Conservation (phyloP, 306 rosid species). For the Castanea crenata region DNA sequence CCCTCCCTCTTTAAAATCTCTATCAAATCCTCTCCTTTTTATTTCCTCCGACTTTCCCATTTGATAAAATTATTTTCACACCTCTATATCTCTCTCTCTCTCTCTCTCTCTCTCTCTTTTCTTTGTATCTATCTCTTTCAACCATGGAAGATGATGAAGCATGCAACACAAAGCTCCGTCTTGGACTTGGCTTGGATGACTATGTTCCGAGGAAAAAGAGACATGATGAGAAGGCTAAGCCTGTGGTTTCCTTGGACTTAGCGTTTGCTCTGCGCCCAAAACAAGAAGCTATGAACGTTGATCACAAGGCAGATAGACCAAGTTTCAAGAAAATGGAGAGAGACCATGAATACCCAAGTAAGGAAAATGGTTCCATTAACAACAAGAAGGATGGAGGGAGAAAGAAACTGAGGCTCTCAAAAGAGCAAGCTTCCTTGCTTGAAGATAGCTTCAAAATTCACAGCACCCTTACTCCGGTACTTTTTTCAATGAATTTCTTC, state of each 20-base stretch:
- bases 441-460: constrained; percentile 73
- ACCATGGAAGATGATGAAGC: constrained; percentile 49
- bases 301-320: constrained; percentile 8
- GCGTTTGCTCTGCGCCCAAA: constrained; percentile 41
- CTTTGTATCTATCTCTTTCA: constrained; percentile 10
- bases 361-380: constrained; percentile 2
- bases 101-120: background rate
- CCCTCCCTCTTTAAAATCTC: constrained; percentile 26
- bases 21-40: constrained; percentile 32
- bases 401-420: constrained; percentile 72
- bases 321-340: constrained; percentile 15
- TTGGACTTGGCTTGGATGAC: constrained; percentile 57
- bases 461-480: constrained; percentile 61
- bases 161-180: constrained; percentile 52
- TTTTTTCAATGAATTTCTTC: background rate
- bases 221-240: constrained; percentile 11
- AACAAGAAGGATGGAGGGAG: constrained; percentile 22
- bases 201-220: constrained; percentile 29
- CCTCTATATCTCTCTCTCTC: constrained; percentile 2
- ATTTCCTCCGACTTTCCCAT: constrained; percentile 37
- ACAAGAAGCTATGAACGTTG: constrained; percentile 19
- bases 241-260: constrained; percentile 28
- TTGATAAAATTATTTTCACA: constrained; percentile 26
- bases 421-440: constrained; percentile 62
- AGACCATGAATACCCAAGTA: constrained; percentile 1